These are phyloP conservation scores for Tillandsia fasciculata DNA, from an alignment of 176 grass and related monocot genomes.

Conservation along the genomic window DNA sequence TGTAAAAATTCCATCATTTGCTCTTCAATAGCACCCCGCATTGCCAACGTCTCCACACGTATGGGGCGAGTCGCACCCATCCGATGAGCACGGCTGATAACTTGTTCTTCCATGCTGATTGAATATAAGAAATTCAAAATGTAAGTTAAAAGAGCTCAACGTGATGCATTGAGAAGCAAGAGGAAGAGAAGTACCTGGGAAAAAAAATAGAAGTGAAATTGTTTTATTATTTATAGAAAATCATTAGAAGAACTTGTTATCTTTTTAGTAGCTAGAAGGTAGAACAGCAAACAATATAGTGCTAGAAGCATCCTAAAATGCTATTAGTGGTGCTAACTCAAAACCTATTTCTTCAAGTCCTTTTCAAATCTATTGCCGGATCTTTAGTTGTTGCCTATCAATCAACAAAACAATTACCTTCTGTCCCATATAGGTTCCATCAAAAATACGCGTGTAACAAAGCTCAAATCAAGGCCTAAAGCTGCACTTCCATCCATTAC, in stretches of 20 bases:
- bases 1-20: conserved; percentile 87
- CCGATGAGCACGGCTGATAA: conserved; percentile 86
- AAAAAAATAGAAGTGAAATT: background rate
- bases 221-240: background rate
- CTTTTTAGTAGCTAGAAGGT: background rate
- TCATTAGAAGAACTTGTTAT: background rate
- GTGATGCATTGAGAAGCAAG: background rate
- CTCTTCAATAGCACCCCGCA: conserved; percentile 92
- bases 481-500: conserved; percentile 97
- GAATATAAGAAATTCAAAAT: conserved; percentile 1
- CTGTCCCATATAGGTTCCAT: conserved; percentile 99
- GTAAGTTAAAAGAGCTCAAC: background rate
- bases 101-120: conserved; percentile 92
- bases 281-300: background rate
- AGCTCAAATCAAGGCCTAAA: conserved; percentile 93
- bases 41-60: conserved; percentile 78
- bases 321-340: background rate
- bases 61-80: conserved; percentile 92
- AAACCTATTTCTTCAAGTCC: background rate
- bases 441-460: conserved; percentile 80
- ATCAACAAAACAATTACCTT: conserved; percentile 38
- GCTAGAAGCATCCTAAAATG: background rate
- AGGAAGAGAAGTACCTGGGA: background rate
- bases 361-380: background rate
- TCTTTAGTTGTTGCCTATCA: background rate